Evolutionary conservation across 2,329 filamentous ascomycete genomes (phyloP).

Genomic region (Microthyrium microscopicum): DNA sequence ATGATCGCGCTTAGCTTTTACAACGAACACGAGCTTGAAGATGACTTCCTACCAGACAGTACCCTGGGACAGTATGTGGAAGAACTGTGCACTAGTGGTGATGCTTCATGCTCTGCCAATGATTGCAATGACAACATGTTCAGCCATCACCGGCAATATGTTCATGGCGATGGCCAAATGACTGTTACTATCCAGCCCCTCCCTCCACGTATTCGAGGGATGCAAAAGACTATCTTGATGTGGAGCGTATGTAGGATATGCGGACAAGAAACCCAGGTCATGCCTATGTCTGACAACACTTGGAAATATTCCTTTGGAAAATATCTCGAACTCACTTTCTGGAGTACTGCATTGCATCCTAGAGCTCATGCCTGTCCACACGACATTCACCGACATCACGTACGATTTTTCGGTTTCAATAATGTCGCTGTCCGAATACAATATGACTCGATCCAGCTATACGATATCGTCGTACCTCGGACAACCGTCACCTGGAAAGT

Average conservation of each 20-base stretch:
- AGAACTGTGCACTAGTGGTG: slow-evolving; percentile 62
- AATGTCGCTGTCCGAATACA: slow-evolving; percentile 78
- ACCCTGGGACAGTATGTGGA: slow-evolving; percentile 92
- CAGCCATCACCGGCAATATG: slow-evolving; percentile 90
- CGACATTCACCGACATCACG: slow-evolving; percentile 80
- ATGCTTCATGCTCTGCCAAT: slow-evolving; percentile 63
- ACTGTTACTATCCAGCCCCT: slow-evolving; percentile 77
- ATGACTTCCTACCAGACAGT: slow-evolving; percentile 64
- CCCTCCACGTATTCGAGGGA: slow-evolving; percentile 44
- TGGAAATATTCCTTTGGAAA: slow-evolving; percentile 99
- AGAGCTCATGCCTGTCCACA: slow-evolving; percentile 67
- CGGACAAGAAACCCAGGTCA: slow-evolving; percentile 73
- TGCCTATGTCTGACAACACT: slow-evolving; percentile 80
- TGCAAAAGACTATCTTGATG: slow-evolving; percentile 73
- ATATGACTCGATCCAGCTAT: slow-evolving; percentile 79
- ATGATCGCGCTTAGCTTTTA: slow-evolving; percentile 88
- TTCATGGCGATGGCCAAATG: slow-evolving; percentile 86
- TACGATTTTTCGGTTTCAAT: slow-evolving; percentile 80
- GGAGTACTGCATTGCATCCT: slow-evolving; percentile 68
- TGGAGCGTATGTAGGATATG: slow-evolving; percentile 95
- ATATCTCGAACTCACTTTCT: slow-evolving; percentile 94
- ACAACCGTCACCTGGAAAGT: slow-evolving; percentile 94
- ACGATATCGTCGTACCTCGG: slow-evolving; percentile 86
- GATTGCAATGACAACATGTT: slow-evolving; percentile 79
- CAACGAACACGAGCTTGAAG: slow-evolving; percentile 62